A percentile compares a stretch with the other conserved stretches of the same genome.
These are phyloP conservation scores for Cladosporium sp. DNA, from an alignment of 2,329 filamentous ascomycete genomes.

Conservation along the genomic window DNA sequence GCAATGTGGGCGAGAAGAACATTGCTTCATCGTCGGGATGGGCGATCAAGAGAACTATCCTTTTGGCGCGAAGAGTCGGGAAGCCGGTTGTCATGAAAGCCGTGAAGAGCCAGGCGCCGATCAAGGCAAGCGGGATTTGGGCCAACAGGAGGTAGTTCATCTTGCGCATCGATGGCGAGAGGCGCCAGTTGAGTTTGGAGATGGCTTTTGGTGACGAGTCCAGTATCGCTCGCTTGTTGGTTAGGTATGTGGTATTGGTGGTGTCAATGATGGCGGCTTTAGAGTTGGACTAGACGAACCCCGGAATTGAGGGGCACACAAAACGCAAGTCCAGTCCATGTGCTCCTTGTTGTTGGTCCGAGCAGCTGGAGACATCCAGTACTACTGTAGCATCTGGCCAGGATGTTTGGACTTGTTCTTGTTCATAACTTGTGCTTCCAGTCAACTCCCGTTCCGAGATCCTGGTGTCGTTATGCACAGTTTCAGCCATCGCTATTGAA, in stretches of 20 bases:
- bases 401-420: background rate
- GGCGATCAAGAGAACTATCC: slow-evolving; percentile 88
- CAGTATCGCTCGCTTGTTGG: background rate
- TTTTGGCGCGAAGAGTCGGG: slow-evolving; percentile 74
- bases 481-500: background rate
- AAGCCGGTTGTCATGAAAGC: slow-evolving; percentile 53
- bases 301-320: background rate
- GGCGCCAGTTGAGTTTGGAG: background rate
- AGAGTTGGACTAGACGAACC: background rate
- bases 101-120: slow-evolving; percentile 52
- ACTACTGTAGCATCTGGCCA: background rate
- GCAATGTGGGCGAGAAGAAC: slow-evolving; percentile 92
- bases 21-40: slow-evolving; percentile 99
- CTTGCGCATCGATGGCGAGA: slow-evolving; percentile 14
- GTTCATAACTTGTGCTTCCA: background rate
- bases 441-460: background rate
- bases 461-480: background rate
- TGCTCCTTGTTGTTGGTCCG: background rate
- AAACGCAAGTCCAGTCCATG: background rate
- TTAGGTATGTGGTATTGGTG: background rate
- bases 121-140: slow-evolving; percentile 44
- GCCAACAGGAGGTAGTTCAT: slow-evolving; percentile 47
- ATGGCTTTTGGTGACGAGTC: background rate
- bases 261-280: background rate
- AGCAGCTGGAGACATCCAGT: background rate